Conservation (phyloP, 345 rosid genomes). For the Salix suchowensis region DNA sequence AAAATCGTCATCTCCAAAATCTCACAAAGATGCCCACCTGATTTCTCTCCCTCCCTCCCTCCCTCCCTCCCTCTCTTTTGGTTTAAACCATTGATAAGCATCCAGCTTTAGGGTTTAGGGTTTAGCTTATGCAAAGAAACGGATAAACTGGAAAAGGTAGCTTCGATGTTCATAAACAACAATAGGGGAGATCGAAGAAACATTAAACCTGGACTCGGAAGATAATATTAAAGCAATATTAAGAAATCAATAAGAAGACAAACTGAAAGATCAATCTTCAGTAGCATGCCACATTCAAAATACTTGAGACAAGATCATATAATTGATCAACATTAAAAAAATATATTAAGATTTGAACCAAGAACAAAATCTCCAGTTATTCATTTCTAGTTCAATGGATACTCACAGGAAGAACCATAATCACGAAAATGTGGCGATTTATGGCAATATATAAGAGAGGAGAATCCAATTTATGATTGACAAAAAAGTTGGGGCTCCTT, state of each 20-base stretch:
- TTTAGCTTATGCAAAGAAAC: slow-evolving; percentile 34
- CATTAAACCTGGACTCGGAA: slow-evolving; percentile 3
- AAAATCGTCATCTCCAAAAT: slow-evolving; percentile 10
- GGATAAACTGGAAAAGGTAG: slow-evolving; percentile 29
- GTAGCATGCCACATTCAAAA: slow-evolving; percentile 1
- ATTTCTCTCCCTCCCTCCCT: not conserved
- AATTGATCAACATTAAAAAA: not conserved
- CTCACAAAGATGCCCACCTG: slow-evolving; percentile 35
- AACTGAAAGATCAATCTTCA: slow-evolving; percentile 14
- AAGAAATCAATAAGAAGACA: slow-evolving; percentile 30
- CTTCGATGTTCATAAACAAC: slow-evolving; percentile 39
- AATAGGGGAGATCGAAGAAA: not conserved
- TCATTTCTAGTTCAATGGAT: not conserved
- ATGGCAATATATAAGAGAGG: not conserved
- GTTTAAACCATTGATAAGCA: slow-evolving; percentile 18
- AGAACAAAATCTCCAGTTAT: not conserved
- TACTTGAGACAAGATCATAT: not conserved
- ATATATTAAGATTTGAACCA: not conserved
- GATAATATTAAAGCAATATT: not conserved
- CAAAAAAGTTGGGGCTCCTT: not conserved
- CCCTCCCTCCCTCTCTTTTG: not conserved
- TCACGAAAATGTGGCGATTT: not conserved
- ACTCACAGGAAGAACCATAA: not conserved
- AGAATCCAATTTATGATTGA: not conserved
- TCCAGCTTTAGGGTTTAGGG: slow-evolving; percentile 19